Evolutionary conservation across 2,329 filamentous ascomycete species (phyloP).

Genomic region (Colletotrichum tamarilloi): DNA sequence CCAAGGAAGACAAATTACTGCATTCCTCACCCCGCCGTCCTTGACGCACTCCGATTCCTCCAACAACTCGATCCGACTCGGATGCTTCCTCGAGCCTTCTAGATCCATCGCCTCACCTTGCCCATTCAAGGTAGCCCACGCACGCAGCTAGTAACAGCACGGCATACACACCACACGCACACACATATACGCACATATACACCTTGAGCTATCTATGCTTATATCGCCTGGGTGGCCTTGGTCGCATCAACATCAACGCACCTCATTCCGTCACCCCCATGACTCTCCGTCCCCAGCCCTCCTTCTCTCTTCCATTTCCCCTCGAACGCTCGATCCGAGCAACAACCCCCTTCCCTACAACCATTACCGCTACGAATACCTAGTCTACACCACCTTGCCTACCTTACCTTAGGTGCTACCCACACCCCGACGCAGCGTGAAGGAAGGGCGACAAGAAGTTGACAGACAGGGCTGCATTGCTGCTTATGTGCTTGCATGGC

Average conservation of each 20-base stretch:
- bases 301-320: background rate
- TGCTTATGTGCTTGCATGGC: constrained; percentile 23
- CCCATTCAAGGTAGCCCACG: background rate
- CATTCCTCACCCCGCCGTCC: background rate
- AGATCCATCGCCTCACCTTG: background rate
- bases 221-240: constrained; percentile 1
- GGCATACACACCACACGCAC: background rate
- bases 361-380: background rate
- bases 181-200: background rate
- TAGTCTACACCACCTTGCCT: background rate
- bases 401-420: background rate
- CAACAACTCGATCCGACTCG: background rate
- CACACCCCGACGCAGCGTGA: background rate
- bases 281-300: background rate
- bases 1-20: background rate
- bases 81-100: background rate
- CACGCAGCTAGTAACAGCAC: background rate
- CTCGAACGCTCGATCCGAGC: constrained; percentile 22
- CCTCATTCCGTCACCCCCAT: background rate
- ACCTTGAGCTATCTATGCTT: background rate
- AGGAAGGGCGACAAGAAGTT: background rate
- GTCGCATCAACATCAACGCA: background rate
- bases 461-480: constrained; percentile 33
- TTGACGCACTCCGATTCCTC: background rate
- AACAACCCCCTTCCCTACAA: background rate